Conservation (phyloP, 2,329 filamentous ascomycete species). For the Mycosphaerella arachidis region DNA sequence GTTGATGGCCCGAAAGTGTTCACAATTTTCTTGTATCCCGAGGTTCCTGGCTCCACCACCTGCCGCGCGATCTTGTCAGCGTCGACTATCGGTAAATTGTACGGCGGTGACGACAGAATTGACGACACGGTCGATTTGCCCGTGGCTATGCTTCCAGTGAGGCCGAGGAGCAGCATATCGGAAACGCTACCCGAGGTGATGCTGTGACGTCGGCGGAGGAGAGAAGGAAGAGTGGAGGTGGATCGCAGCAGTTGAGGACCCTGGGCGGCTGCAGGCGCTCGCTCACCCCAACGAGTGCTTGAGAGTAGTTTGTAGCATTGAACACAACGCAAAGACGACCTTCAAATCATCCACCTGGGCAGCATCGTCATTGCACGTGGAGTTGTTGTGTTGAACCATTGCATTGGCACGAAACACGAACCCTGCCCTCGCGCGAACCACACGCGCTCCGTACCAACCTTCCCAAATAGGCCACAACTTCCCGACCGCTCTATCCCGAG, state of each 20-base stretch:
- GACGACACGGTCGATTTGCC: constrained; percentile 94
- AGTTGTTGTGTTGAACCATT: not conserved
- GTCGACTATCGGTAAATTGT: constrained; percentile 87
- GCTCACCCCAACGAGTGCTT: not conserved
- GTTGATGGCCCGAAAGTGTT: constrained; percentile 75
- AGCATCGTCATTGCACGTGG: not conserved
- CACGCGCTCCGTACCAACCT: not conserved
- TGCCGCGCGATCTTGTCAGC: constrained; percentile 88
- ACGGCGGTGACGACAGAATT: constrained; percentile 72
- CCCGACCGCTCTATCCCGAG: not conserved
- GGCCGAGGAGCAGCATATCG: constrained; percentile 83
- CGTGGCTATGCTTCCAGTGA: constrained; percentile 95
- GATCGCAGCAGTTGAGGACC: not conserved
- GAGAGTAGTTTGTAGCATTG: not conserved
- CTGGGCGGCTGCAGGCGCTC: not conserved
- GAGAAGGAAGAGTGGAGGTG: not conserved
- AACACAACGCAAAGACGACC: not conserved
- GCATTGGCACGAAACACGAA: not conserved
- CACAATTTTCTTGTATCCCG: constrained; percentile 78
- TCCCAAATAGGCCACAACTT: not conserved
- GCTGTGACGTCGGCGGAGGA: not conserved
- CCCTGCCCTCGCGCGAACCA: not conserved
- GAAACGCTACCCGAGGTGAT: not conserved
- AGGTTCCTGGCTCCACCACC: constrained; percentile 88
- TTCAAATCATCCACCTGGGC: not conserved